These are phyloP conservation scores for Sporothrix phasma DNA, from an alignment of 2,329 filamentous ascomycete genomes.

Conservation along the genomic window DNA sequence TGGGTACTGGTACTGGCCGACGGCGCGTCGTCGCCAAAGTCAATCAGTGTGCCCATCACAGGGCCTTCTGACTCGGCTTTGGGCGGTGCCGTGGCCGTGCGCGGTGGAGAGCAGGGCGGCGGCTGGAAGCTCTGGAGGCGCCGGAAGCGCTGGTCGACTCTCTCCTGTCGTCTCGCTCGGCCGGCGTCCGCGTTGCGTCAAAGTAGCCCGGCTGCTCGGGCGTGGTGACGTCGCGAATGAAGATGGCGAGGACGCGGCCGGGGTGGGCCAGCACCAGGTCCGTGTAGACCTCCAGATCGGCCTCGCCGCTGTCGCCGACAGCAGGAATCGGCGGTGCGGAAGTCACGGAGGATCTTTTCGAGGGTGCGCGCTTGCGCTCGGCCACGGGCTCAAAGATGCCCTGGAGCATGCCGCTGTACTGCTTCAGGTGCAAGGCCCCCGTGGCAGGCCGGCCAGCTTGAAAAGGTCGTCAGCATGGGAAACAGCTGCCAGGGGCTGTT, in stretches of 20 bases:
- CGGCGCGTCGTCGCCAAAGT: constrained; percentile 39
- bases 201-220: constrained; percentile 66
- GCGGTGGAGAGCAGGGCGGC: constrained; percentile 7
- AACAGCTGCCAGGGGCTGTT: constrained; percentile 98
- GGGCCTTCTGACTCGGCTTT: constrained; percentile 27
- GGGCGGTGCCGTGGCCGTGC: constrained; percentile 24
- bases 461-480: constrained; percentile 83
- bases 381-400: constrained; percentile 97
- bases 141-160: no score
- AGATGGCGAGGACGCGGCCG: constrained; percentile 72
- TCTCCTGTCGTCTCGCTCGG: background rate
- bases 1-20: background rate
- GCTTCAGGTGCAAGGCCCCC: constrained; percentile 92
- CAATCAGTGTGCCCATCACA: constrained; percentile 50
- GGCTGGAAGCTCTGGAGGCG: background rate
- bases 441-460: constrained; percentile 65
- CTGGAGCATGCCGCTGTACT: constrained; percentile 93
- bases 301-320: constrained; percentile 94
- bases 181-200: constrained; percentile 38
- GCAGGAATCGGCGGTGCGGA: constrained; percentile 76
- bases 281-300: constrained; percentile 93
- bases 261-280: constrained; percentile 82
- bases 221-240: constrained; percentile 92
- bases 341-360: constrained; percentile 77
- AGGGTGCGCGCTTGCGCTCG: constrained; percentile 84